Percentiles rank a stretch among this genome's conserved stretches.
Evolutionary conservation across 345 rosid species (phyloP).

Genomic region (Reutealis trisperma): DNA sequence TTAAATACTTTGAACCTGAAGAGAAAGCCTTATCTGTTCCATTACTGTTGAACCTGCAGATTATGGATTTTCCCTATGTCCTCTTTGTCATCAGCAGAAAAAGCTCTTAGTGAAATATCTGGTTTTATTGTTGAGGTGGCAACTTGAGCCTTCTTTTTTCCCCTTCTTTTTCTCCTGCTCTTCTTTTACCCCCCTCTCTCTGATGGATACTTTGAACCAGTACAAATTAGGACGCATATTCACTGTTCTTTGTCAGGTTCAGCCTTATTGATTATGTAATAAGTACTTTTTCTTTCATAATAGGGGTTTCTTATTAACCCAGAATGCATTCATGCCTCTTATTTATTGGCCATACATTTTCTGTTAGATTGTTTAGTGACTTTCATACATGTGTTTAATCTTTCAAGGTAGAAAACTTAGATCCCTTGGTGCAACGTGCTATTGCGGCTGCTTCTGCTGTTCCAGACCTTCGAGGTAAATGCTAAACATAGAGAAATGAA

Average conservation of each 20-base stretch:
- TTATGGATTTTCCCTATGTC: conserved; percentile 77
- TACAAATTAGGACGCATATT: neutral
- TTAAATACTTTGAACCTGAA: neutral
- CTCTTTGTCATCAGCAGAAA: conserved; percentile 70
- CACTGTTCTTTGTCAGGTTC: neutral
- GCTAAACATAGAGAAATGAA: conserved; percentile 14
- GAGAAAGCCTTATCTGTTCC: conserved; percentile 10
- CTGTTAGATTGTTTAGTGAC: neutral
- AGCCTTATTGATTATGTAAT: neutral
- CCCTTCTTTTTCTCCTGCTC: neutral
- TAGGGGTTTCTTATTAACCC: neutral
- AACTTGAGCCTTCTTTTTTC: conserved; percentile 4
- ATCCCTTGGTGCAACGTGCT: conserved; percentile 80
- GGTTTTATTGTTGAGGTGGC: conserved; percentile 64
- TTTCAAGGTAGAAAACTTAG: conserved; percentile 70
- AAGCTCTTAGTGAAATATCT: conserved; percentile 43
- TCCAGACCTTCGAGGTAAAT: conserved; percentile 78
- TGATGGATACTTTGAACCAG: neutral
- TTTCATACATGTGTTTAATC: neutral
- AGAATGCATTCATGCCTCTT: neutral
- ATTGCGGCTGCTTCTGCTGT: conserved; percentile 59
- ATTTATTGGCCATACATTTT: neutral
- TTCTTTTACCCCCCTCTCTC: conserved; percentile 3
- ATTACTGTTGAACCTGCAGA: conserved; percentile 44
- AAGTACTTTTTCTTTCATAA: neutral